These are phyloP conservation scores for Isatis lusitanica DNA, from an alignment of 441 rosid genomes.

Conservation along the genomic window DNA sequence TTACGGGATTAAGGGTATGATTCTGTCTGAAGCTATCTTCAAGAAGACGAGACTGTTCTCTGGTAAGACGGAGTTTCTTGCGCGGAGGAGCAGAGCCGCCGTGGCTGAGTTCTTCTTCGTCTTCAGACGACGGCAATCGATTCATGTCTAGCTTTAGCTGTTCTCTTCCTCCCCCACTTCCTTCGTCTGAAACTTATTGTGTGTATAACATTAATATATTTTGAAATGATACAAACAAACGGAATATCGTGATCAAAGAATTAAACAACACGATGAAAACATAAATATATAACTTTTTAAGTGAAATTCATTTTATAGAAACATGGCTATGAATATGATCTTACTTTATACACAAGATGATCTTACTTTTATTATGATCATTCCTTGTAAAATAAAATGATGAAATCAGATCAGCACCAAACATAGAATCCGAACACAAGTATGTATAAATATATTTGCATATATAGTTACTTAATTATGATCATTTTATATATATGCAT, in stretches of 20 bases:
- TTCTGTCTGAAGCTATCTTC: slow-evolving; percentile 92
- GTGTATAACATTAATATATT: not conserved
- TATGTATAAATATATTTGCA: not conserved
- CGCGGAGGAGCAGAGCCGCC: slow-evolving; percentile 54
- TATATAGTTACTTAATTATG: not conserved
- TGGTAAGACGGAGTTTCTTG: slow-evolving; percentile 82
- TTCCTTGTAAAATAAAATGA: not conserved
- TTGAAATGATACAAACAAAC: not conserved
- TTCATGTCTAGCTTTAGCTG: slow-evolving; percentile 39
- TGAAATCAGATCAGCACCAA: slow-evolving; percentile 4
- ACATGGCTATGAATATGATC: not conserved
- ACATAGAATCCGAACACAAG: slow-evolving; percentile 5
- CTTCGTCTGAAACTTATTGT: slow-evolving; percentile 32
- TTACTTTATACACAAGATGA: too few species aligned
- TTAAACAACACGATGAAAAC: not conserved
- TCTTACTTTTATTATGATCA: not conserved
- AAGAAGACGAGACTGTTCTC: slow-evolving; percentile 89
- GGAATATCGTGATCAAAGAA: not conserved
- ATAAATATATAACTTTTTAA: not conserved
- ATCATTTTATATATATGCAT: not conserved
- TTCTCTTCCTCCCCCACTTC: slow-evolving; percentile 57
- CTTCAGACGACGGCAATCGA: slow-evolving; percentile 36
- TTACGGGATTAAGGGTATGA: slow-evolving; percentile 81
- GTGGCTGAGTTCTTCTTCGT: slow-evolving; percentile 35
- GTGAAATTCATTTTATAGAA: not conserved